Percentiles rank a stretch among this genome's conserved stretches.
phyloP scores from a whole-genome alignment of 345 rosid species.

The Eucalyptus paniculata region DNA sequence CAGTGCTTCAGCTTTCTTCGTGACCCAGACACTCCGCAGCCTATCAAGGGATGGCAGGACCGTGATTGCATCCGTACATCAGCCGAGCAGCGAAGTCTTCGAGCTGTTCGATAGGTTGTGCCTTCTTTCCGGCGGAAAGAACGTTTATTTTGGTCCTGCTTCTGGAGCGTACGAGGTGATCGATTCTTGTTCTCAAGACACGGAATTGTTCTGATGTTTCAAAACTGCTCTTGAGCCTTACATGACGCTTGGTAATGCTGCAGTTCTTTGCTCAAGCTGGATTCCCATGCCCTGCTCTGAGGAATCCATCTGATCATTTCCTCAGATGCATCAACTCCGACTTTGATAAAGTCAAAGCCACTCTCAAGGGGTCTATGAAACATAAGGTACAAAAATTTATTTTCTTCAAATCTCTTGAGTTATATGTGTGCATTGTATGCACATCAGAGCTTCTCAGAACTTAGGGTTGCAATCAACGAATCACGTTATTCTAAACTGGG shows the following conservation, averaged over 20 bases:
- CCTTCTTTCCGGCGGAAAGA: constrained; percentile 90
- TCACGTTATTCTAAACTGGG: neutral
- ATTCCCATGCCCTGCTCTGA: constrained; percentile 86
- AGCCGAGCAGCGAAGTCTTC: constrained; percentile 92
- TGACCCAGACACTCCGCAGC: constrained; percentile 77
- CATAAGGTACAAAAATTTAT: constrained; percentile 30
- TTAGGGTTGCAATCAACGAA: neutral
- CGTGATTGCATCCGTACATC: constrained; percentile 90
- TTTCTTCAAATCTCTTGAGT: neutral
- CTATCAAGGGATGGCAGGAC: constrained; percentile 93
- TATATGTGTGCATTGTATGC: neutral
- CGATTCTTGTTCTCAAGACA: neutral
- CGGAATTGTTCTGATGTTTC: neutral
- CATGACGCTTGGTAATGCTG: neutral
- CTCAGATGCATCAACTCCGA: constrained; percentile 88
- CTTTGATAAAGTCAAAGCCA: constrained; percentile 91
- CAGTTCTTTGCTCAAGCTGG: constrained; percentile 98
- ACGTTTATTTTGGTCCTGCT: constrained; percentile 79
- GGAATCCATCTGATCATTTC: constrained; percentile 97
- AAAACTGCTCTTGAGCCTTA: neutral
- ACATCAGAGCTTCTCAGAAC: neutral
- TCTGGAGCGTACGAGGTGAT: constrained; percentile 82
- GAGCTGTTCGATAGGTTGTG: constrained; percentile 82
- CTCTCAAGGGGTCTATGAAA: constrained; percentile 90
- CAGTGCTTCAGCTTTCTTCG: constrained; percentile 98